Conservation (phyloP, 495 filamentous ascomycete species). For the Daldinia decipiens region DNA sequence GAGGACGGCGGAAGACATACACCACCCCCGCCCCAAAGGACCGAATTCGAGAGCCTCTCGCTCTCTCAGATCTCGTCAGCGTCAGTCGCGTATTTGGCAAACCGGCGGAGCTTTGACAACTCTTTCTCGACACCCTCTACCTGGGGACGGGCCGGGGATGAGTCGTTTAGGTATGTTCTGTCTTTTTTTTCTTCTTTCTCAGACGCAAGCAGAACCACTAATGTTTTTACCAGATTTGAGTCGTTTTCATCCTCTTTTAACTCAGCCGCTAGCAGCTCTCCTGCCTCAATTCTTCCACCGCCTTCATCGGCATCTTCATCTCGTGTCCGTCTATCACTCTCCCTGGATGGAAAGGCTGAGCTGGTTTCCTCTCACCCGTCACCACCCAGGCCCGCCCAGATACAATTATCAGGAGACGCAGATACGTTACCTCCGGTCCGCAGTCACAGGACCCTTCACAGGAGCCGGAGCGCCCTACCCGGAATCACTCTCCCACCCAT, state of each 20-base stretch:
- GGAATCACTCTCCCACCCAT: slow-evolving; percentile 62
- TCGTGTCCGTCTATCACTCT: slow-evolving; percentile 72
- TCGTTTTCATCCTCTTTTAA: slow-evolving; percentile 51
- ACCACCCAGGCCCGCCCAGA: slow-evolving; percentile 63
- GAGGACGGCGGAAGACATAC: slow-evolving; percentile 19
- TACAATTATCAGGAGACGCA: slow-evolving; percentile 36
- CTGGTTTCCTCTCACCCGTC: slow-evolving; percentile 77
- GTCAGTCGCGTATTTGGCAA: slow-evolving; percentile 53
- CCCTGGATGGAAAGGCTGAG: slow-evolving; percentile 84
- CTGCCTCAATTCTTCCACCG: slow-evolving; percentile 42
- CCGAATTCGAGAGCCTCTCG: slow-evolving; percentile 21
- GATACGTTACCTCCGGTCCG: slow-evolving; percentile 62
- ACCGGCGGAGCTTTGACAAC: slow-evolving; percentile 52
- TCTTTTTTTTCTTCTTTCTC: not conserved
- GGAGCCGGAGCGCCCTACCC: slow-evolving; percentile 63
- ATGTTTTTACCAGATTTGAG: slow-evolving; percentile 44
- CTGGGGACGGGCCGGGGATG: slow-evolving; percentile 46
- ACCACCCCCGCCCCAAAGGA: slow-evolving; percentile 32
- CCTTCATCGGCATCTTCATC: slow-evolving; percentile 55
- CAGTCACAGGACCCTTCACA: slow-evolving; percentile 61
- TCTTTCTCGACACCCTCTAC: slow-evolving; percentile 52
- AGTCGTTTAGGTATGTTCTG: slow-evolving; percentile 50
- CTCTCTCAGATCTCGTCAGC: slow-evolving; percentile 48
- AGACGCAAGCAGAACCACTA: slow-evolving; percentile 15
- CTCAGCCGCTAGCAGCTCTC: slow-evolving; percentile 44